These are phyloP conservation scores for Suillus bovinus DNA, from an alignment of 768 basidiomycete genomes.

Conservation along the genomic window DNA sequence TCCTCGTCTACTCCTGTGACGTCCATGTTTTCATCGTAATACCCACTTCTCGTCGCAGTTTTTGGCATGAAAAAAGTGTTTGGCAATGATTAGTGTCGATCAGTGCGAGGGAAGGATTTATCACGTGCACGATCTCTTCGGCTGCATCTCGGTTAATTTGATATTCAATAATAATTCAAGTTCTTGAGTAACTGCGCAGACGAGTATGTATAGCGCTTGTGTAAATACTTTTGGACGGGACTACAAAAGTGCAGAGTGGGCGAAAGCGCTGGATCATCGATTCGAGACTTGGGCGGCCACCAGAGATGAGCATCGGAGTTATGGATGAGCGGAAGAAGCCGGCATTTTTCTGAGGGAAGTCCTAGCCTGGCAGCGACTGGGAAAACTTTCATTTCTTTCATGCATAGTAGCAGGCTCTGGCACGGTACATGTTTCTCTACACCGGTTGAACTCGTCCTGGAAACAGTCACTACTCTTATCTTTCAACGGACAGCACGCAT, in stretches of 20 bases:
- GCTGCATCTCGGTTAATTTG: background rate
- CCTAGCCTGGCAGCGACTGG: too few species aligned
- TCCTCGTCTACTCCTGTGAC: slow-evolving; percentile 6
- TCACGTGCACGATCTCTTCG: background rate
- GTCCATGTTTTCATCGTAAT: background rate
- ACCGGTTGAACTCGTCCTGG: background rate
- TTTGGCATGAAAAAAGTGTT: background rate
- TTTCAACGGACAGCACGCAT: background rate
- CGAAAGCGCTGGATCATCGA: too few species aligned
- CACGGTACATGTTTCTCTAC: background rate
- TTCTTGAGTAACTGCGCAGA: background rate
- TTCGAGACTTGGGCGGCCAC: too few species aligned
- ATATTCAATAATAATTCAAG: background rate
- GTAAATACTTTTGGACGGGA: too few species aligned
- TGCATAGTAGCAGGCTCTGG: background rate
- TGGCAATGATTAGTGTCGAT: background rate
- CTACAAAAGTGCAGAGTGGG: too few species aligned
- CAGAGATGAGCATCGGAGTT: too few species aligned
- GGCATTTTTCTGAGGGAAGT: too few species aligned
- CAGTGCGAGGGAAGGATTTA: background rate
- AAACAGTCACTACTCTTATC: background rate
- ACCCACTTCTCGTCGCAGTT: background rate
- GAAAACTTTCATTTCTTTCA: background rate
- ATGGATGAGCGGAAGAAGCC: too few species aligned
- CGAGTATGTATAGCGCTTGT: too few species aligned